Percentiles rank a stretch among this genome's conserved stretches.
Evolutionary conservation across 2,329 filamentous ascomycete genomes (phyloP).

Genomic region (Pyrenophora seminiperda): DNA sequence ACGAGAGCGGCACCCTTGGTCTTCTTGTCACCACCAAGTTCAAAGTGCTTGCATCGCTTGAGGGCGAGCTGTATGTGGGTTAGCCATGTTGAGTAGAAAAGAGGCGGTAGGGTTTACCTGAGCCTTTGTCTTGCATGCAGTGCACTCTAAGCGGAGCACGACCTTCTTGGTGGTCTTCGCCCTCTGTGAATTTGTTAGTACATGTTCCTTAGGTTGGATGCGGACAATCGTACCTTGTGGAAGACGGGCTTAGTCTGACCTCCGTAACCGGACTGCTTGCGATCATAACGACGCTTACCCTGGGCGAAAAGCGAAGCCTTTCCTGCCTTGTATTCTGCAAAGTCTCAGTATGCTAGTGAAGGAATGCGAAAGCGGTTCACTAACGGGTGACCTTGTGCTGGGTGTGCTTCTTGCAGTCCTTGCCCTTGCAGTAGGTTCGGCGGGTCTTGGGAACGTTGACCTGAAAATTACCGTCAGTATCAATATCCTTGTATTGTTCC

Average conservation of each 20-base stretch:
- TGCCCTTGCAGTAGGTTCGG: constrained; percentile 97
- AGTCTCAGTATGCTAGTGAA: constrained; percentile 31
- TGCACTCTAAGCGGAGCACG: constrained; percentile 97
- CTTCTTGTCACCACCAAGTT: constrained; percentile 99
- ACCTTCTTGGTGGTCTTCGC: constrained; percentile 99
- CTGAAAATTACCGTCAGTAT: constrained; percentile 53
- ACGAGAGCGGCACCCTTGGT: constrained; percentile 99
- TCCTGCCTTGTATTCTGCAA: constrained; percentile 83
- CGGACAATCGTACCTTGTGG: constrained; percentile 66
- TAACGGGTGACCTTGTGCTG: constrained; percentile 47
- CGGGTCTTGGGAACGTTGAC: constrained; percentile 99
- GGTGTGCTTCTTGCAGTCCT: constrained; percentile 72
- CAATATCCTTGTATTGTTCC: constrained; percentile 3
- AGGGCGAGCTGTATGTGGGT: constrained; percentile 81
- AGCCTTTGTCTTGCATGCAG: constrained; percentile 73
- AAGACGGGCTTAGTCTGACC: constrained; percentile 99
- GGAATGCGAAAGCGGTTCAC: constrained; percentile 19
- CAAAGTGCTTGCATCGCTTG: constrained; percentile 99
- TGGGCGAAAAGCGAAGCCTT: constrained; percentile 96
- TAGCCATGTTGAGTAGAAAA: constrained; percentile 12
- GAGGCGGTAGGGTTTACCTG: constrained; percentile 28
- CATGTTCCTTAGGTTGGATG: neutral
- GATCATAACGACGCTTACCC: constrained; percentile 95
- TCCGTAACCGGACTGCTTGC: constrained; percentile 98
- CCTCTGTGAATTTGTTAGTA: constrained; percentile 65